Percentiles rank a stretch among this genome's conserved stretches.
Evolutionary conservation across 1,284 basidiomycete species (phyloP).

Genomic region (Heterobasidion occidentale): DNA sequence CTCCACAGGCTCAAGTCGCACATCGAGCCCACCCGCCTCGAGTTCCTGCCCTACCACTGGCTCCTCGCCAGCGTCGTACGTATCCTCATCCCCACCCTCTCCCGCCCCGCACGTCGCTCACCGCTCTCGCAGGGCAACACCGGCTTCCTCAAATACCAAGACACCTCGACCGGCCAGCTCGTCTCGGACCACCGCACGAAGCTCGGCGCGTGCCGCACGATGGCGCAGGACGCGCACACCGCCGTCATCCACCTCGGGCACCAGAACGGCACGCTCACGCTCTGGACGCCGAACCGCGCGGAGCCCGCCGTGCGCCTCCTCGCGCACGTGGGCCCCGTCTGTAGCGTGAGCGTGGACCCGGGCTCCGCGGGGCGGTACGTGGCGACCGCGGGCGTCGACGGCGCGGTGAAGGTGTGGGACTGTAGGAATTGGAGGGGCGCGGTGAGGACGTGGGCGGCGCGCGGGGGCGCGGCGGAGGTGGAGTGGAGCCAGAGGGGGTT

Average conservation of each 20-base stretch:
- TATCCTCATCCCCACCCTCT: conserved; percentile 11
- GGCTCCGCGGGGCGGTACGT: conserved; percentile 77
- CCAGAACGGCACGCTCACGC: conserved; percentile 84
- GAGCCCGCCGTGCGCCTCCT: conserved; percentile 89
- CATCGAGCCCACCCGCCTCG: conserved; percentile 85
- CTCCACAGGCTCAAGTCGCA: conserved; percentile 81
- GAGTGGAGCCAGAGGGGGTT: conserved; percentile 82
- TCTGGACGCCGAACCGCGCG: conserved; percentile 94
- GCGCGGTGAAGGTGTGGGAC: conserved; percentile 93
- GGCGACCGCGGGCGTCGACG: conserved; percentile 86
- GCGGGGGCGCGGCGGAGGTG: conserved; percentile 54
- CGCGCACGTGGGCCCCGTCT: conserved; percentile 86
- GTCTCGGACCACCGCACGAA: conserved; percentile 89
- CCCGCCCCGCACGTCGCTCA: neutral
- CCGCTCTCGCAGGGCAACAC: conserved; percentile 57
- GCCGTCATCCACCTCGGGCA: conserved; percentile 94
- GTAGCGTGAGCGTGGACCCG: conserved; percentile 78
- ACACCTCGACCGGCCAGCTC: conserved; percentile 89
- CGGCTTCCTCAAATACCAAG: conserved; percentile 94
- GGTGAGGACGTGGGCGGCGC: conserved; percentile 73
- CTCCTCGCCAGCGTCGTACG: conserved; percentile 78
- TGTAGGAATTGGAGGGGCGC: conserved; percentile 89
- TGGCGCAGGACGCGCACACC: conserved; percentile 89
- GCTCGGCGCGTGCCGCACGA: conserved; percentile 78
- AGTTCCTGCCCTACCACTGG: conserved; percentile 96